Evolutionary conservation across 495 filamentous ascomycete genomes (phyloP).

Genomic region (Xylaria venustula): DNA sequence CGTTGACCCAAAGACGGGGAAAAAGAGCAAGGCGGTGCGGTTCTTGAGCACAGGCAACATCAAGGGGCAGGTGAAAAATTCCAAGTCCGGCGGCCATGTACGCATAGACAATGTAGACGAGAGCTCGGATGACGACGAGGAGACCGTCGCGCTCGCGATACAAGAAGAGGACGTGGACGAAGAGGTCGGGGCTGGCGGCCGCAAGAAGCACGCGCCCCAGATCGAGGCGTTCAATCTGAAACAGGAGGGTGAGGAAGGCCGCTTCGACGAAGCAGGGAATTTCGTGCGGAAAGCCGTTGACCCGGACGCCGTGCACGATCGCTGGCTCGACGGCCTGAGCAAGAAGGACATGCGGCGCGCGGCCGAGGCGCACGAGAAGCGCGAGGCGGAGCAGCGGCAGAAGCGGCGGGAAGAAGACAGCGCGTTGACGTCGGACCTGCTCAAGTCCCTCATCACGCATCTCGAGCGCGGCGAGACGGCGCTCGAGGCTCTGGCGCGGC

Average conservation of each 20-base stretch:
- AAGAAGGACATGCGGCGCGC: constrained; percentile 91
- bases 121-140: constrained; percentile 56
- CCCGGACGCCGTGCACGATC: constrained; percentile 86
- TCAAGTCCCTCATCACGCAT: constrained; percentile 66
- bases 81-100: constrained; percentile 70
- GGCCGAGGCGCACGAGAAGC: constrained; percentile 81
- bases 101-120: constrained; percentile 42
- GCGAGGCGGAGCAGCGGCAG: constrained; percentile 71
- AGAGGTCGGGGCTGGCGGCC: constrained; percentile 82
- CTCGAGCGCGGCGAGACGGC: constrained; percentile 85
- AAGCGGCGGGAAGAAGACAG: constrained; percentile 70
- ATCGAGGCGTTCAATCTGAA: constrained; percentile 96
- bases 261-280: constrained; percentile 87
- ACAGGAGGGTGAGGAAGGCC: constrained; percentile 85
- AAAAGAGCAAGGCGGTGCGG: constrained; percentile 74
- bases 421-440: constrained; percentile 68
- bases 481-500: constrained; percentile 79
- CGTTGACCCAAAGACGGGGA: constrained; percentile 47
- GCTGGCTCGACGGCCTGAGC: constrained; percentile 86
- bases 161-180: constrained; percentile 72
- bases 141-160: constrained; percentile 63
- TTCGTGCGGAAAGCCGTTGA: constrained; percentile 87
- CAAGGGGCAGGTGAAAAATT: constrained; percentile 75
- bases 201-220: constrained; percentile 93
- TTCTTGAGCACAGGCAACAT: constrained; percentile 79